These are phyloP conservation scores for Asclepias syriaca DNA, from an alignment of 257 asterid genomes.

Conservation along the genomic window DNA sequence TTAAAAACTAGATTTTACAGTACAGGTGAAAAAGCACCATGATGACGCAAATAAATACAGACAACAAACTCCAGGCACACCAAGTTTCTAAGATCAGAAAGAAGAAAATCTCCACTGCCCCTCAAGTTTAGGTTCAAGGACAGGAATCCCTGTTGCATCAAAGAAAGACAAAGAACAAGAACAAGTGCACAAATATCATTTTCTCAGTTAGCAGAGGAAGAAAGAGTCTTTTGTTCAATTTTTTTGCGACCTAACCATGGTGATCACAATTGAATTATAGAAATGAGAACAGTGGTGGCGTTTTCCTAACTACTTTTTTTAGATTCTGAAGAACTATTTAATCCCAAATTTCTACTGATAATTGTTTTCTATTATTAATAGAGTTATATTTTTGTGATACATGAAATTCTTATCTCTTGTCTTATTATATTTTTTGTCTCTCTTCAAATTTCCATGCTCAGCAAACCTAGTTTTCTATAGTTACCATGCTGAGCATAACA, in stretches of 20 bases:
- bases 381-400: not conserved
- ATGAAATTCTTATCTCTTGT: not conserved
- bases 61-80: not conserved
- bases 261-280: not conserved
- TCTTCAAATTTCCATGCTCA: not conserved
- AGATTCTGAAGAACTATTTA: not conserved
- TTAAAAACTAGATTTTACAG: not conserved
- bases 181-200: conserved; percentile 17
- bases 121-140: conserved; percentile 48
- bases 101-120: conserved; percentile 21
- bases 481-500: not conserved
- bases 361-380: not conserved
- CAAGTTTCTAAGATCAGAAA: not conserved
- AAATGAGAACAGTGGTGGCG: not conserved
- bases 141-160: conserved; percentile 17
- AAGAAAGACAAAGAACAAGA: conserved; percentile 38
- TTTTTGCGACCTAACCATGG: not conserved
- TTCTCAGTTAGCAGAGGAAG: conserved; percentile 1
- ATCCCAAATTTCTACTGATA: not conserved
- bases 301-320: not conserved
- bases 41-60: not conserved
- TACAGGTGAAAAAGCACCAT: not conserved
- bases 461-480: not conserved
- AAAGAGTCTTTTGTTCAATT: conserved; percentile 1
- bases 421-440: not conserved